These are phyloP conservation scores for Hermanozyma aechmeae DNA, from an alignment of 805 yeast genomes.

Conservation along the genomic window DNA sequence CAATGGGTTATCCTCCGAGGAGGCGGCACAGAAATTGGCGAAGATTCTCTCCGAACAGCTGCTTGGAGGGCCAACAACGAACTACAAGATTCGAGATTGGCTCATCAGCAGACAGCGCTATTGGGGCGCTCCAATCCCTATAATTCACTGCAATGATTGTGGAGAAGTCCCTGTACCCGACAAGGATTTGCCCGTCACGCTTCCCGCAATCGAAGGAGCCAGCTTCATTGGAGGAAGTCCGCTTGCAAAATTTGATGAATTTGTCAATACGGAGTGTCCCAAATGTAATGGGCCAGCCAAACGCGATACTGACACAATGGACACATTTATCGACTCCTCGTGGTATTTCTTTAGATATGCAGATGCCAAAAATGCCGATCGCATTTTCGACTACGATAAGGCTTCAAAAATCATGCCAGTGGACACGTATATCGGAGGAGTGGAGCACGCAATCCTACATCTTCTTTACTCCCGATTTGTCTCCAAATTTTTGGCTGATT, in stretches of 20 bases:
- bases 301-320: slow-evolving; percentile 97
- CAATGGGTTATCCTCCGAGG: slow-evolving; percentile 37
- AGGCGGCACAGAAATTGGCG: slow-evolving; percentile 44
- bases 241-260: slow-evolving; percentile 53
- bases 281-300: slow-evolving; percentile 63
- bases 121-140: slow-evolving; percentile 99
- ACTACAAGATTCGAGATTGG: slow-evolving; percentile 83
- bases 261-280: slow-evolving; percentile 73
- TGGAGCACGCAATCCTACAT: slow-evolving; percentile 94
- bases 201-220: slow-evolving; percentile 55
- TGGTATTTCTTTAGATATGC: slow-evolving; percentile 89
- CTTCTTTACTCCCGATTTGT: slow-evolving; percentile 79
- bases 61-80: slow-evolving; percentile 40
- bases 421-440: slow-evolving; percentile 88
- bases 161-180: slow-evolving; percentile 94
- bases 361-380: slow-evolving; percentile 53
- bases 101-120: slow-evolving; percentile 87
- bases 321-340: slow-evolving; percentile 94
- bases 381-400: slow-evolving; percentile 44
- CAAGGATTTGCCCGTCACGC: slow-evolving; percentile 67
- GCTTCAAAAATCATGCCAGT: slow-evolving; percentile 64
- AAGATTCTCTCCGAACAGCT: slow-evolving; percentile 26
- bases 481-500: slow-evolving; percentile 62
- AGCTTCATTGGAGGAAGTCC: slow-evolving; percentile 48
- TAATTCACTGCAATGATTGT: slow-evolving; percentile 76